phyloP scores from a whole-genome alignment of 2,329 filamentous ascomycete genomes.

The Ustulina deusta region DNA sequence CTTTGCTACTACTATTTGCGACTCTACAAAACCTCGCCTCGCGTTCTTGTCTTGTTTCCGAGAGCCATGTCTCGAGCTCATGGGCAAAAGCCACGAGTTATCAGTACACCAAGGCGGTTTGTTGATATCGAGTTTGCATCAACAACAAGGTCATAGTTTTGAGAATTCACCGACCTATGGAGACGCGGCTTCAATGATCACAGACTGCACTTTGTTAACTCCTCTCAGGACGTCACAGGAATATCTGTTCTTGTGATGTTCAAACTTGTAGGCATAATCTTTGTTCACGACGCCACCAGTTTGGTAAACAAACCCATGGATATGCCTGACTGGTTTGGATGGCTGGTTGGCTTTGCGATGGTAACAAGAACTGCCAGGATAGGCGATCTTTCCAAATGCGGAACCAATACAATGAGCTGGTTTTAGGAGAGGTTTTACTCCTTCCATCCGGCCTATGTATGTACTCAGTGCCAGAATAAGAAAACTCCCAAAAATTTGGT shows the following conservation, averaged over 20 bases:
- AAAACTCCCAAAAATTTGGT: not conserved
- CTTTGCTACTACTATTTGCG: slow-evolving; percentile 1
- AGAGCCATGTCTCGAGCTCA: not conserved
- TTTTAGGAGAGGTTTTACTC: not conserved
- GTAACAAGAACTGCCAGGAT: slow-evolving; percentile 16
- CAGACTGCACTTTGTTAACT: not conserved
- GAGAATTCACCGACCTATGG: not conserved
- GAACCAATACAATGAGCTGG: not conserved
- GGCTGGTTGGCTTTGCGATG: slow-evolving; percentile 6
- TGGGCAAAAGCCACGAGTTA: not conserved
- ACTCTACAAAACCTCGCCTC: not conserved
- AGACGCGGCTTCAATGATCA: not conserved
- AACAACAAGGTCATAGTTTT: not conserved
- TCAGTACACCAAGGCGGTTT: no score
- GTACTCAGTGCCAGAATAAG: slow-evolving; percentile 5
- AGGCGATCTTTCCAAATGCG: slow-evolving; percentile 16
- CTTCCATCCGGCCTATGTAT: slow-evolving; percentile 4
- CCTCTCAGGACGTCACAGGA: not conserved
- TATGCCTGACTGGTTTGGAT: slow-evolving; percentile 23
- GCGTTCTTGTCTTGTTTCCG: not conserved
- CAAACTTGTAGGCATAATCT: not conserved
- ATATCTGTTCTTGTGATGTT: not conserved
- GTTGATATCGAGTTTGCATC: not conserved
- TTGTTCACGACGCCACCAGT: not conserved
- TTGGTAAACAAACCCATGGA: slow-evolving; percentile 18